phyloP scores from a whole-genome alignment of 1,284 basidiomycete genomes.

The Trichosporon sp. region DNA sequence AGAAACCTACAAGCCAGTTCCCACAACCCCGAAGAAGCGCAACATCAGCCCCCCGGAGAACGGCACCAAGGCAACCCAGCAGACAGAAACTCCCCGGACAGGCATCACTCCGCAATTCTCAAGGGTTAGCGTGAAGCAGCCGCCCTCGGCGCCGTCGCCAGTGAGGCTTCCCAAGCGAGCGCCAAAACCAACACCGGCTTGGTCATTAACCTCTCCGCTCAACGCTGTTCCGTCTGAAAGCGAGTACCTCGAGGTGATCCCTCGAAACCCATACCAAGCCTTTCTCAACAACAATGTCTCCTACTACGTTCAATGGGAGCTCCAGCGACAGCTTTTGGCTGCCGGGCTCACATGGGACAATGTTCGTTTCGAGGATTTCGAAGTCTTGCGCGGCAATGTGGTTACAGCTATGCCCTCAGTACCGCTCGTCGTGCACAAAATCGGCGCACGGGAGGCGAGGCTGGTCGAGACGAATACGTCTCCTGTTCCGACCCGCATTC shows the following conservation, averaged over 20 bases:
- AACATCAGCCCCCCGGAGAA: neutral
- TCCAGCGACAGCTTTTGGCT: constrained; percentile 23
- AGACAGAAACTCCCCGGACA: neutral
- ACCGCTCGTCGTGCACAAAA: neutral
- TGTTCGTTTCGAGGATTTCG: constrained; percentile 21
- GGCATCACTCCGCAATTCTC: neutral
- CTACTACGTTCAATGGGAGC: constrained; percentile 37
- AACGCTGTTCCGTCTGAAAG: neutral
- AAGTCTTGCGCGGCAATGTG: constrained; percentile 16
- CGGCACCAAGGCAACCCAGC: neutral
- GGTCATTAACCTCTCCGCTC: neutral
- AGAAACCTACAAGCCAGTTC: neutral
- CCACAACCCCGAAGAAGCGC: neutral
- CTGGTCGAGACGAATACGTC: neutral
- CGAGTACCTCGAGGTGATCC: constrained; percentile 17
- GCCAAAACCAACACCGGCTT: neutral
- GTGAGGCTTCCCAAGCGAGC: neutral
- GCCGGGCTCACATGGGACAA: constrained; percentile 21
- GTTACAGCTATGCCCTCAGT: constrained; percentile 12
- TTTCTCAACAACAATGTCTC: constrained; percentile 17
- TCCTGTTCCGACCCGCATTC: neutral
- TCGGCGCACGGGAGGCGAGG: neutral
- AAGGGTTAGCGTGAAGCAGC: neutral
- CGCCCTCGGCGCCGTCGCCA: neutral
- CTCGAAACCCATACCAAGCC: constrained; percentile 22